A percentile compares a stretch with the other conserved stretches of the same genome.
These are phyloP conservation scores for Lignosus rhinocerotis DNA, from an alignment of 1,284 basidiomycete species.

Conservation along the genomic window DNA sequence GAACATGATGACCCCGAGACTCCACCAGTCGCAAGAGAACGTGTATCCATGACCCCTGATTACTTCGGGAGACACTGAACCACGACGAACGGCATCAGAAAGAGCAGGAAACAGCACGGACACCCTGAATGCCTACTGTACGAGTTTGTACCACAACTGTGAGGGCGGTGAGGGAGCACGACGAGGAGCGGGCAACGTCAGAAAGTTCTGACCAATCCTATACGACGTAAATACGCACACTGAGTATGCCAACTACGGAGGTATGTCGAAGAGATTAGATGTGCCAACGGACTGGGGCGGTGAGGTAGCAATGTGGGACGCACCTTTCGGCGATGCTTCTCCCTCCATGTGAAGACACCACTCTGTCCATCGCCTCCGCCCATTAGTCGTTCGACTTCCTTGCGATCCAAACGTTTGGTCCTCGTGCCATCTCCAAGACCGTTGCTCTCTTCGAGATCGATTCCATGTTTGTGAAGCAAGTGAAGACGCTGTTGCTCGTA, in stretches of 20 bases:
- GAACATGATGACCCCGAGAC: conserved; percentile 90
- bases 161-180: conserved; percentile 24
- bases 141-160: conserved; percentile 84
- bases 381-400: conserved; percentile 80
- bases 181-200: conserved; percentile 20
- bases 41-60: conserved; percentile 92
- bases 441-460: conserved; percentile 84
- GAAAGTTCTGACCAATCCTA: conserved; percentile 17
- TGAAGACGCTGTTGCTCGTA: conserved; percentile 93
- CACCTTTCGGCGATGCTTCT: conserved; percentile 89
- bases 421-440: conserved; percentile 63
- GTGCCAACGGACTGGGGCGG: conserved; percentile 7
- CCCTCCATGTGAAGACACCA: conserved; percentile 90
- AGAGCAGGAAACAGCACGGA: not conserved
- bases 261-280: conserved; percentile 28
- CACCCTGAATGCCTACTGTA: conserved; percentile 65
- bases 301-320: conserved; percentile 15
- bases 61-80: conserved; percentile 90
- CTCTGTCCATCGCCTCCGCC: conserved; percentile 74
- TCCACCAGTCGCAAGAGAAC: conserved; percentile 98
- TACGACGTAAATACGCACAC: conserved; percentile 58
- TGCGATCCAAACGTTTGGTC: conserved; percentile 74
- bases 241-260: conserved; percentile 82
- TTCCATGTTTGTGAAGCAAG: conserved; percentile 89
- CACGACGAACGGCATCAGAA: conserved; percentile 11